Conservation (phyloP, 495 filamentous ascomycete genomes). For the Xylaria sp. region DNA sequence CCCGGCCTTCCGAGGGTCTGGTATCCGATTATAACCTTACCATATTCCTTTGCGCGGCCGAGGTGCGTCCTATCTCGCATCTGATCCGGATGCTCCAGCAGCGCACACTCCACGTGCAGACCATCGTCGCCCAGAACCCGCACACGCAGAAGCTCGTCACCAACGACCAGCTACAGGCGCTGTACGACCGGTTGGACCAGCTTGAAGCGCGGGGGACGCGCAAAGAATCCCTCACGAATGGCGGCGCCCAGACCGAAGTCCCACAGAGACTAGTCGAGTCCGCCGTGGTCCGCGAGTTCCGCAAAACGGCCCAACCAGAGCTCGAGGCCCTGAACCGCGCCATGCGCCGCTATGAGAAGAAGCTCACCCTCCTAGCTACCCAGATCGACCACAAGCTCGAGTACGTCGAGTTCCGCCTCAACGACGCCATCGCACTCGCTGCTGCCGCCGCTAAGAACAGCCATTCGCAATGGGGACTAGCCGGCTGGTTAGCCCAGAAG, state of each 20-base stretch:
- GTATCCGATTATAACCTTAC: conserved; percentile 92
- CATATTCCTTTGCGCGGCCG: conserved; percentile 90
- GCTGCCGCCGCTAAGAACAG: conserved; percentile 72
- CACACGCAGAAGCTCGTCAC: conserved; percentile 51
- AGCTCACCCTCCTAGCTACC: conserved; percentile 70
- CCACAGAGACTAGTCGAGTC: conserved; percentile 46
- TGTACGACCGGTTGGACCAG: conserved; percentile 70
- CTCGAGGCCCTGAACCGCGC: conserved; percentile 90
- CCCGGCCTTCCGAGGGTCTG: conserved; percentile 81
- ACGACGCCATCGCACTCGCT: conserved; percentile 80
- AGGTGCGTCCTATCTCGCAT: conserved; percentile 81
- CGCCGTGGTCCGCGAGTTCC: conserved; percentile 66
- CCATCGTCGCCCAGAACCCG: conserved; percentile 64
- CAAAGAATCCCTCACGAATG: conserved; percentile 33
- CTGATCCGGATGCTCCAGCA: conserved; percentile 79
- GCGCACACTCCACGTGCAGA: conserved; percentile 84
- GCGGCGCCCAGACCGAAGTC: conserved; percentile 33
- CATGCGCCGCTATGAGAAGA: conserved; percentile 93
- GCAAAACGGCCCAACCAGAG: conserved; percentile 74
- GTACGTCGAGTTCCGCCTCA: conserved; percentile 70
- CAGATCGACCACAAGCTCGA: conserved; percentile 79
- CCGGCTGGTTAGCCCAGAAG: conserved; percentile 39
- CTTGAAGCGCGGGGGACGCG: conserved; percentile 63
- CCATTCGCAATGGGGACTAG: conserved; percentile 37
- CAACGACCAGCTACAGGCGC: conserved; percentile 57